Evolutionary conservation across 768 basidiomycete genomes (phyloP).

Genomic region (Kwoniella botswanensis): DNA sequence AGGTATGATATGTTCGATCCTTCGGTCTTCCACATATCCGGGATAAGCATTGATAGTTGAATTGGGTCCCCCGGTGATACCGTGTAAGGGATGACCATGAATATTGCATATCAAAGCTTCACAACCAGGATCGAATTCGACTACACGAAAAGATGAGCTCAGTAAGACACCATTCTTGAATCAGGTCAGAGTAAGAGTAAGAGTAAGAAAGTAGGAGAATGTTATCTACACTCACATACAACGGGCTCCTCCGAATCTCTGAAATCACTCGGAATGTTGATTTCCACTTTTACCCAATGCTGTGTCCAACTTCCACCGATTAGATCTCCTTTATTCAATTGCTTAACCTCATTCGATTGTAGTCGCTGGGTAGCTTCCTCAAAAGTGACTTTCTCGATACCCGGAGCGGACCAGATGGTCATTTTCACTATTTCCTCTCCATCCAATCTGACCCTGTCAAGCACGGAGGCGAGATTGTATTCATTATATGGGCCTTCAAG

Average conservation of each 20-base stretch:
- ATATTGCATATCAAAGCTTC: conserved; percentile 86
- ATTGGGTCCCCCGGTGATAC: conserved; percentile 54
- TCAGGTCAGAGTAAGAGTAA: background rate
- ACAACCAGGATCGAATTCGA: conserved; percentile 90
- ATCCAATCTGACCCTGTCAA: conserved; percentile 75
- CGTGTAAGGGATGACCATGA: conserved; percentile 78
- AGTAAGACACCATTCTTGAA: background rate
- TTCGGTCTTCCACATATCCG: conserved; percentile 64
- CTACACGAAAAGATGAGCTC: background rate
- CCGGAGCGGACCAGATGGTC: conserved; percentile 88
- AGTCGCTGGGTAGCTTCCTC: conserved; percentile 66
- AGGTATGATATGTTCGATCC: conserved; percentile 91
- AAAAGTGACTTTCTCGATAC: conserved; percentile 76
- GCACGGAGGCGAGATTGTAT: conserved; percentile 76
- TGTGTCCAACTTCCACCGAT: conserved; percentile 96
- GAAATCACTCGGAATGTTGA: conserved; percentile 76
- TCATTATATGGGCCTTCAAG: conserved; percentile 76
- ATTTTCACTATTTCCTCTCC: conserved; percentile 67
- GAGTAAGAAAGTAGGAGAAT: background rate
- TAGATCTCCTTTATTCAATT: conserved; percentile 80
- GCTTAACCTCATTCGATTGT: conserved; percentile 34
- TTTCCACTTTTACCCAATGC: conserved; percentile 89
- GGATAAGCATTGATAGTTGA: conserved; percentile 17
- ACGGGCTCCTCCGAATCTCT: conserved; percentile 72
- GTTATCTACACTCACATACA: conserved; percentile 61